Evolutionary conservation across 768 basidiomycete species (phyloP), one percentile per base, ranked within the genome.

Genomic region (Trametes coccinea): DNA sequence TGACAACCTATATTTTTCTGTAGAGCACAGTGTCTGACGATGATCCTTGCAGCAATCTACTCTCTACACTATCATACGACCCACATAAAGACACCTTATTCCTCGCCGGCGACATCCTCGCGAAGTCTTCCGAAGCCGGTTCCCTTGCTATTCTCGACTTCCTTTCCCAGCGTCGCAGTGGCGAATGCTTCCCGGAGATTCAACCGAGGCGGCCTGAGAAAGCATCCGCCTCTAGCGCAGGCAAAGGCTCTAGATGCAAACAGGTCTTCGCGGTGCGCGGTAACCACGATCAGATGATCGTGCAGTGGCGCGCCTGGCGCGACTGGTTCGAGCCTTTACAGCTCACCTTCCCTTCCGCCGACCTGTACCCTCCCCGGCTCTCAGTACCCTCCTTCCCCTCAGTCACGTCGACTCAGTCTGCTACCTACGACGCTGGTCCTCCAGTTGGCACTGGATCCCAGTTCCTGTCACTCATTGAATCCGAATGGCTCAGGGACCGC

Each of bases 281-380:
- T 0, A 98, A 98, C 72, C 93, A 98, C 70, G 95, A 98, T 75
- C 93, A 98, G 74, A 82, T 82, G 63, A 84, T 95, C 46, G 81
- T 98, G 47, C 90, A 96, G 75, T 97, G 95, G 95, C 80, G 87
- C 29, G 77, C 80, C 1, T 98, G 93, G 93, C 82, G 91, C 53
- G 79, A 89, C 16, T 96, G 93, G 92, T 85, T 95, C 58, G 69
- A 69, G 56, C 53, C 52, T 17, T 63, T 70, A 13, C 56, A 66
- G 56, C 56, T 67, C 30, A 56, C 63, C 45, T 65, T 66, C 53
- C 56, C 65, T 34, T 53, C 60, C 37, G 34, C 63, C 14, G 45
- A 55, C 17, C 49, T 52, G 6, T 27, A 41, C 51, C 58, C 53
- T 31, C 45, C 51, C 5, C 53, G 49, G 5, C 17, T 48, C 43